Evolutionary conservation across 2,329 filamentous ascomycete genomes (phyloP), one percentile per base, ranked within the genome.

Genomic region (Nemania abortiva): DNA sequence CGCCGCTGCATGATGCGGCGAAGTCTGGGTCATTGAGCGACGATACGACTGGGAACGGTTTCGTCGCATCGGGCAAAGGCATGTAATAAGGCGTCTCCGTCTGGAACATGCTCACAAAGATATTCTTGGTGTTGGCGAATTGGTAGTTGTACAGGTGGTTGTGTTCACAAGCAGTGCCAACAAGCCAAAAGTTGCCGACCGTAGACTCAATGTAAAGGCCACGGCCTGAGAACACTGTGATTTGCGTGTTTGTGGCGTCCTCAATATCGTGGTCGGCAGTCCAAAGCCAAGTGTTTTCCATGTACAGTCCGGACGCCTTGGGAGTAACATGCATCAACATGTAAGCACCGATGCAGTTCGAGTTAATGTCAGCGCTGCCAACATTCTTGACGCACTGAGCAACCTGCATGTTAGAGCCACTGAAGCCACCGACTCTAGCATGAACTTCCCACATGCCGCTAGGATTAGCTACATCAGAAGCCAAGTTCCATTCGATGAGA

Each of bases 401-500:
- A 31, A 88, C 85, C 77, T 92, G 90, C 34, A 94, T 85, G 47
- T 90, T 81, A 4, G 91, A 92, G 47, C 91, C 91, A 3, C 87
- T 86, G 70, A 89, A 90, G 15, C 92, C 92, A 72, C 91, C 92
- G 57, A 95, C 86, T 74, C 92, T 89, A 76, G 91, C 87, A 80
- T 95, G 92, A 13, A 91, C 88, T 73, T 95, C 92, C 92, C 92
- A 95, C 78, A 91, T 85, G 15, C 87, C 89, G 3, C 82, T 82
- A 2, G 85, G 84, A 42, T 75, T 76, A 13, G 75, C 75, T 3
- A 80, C 74, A 45, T 64, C 50, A 18, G 84, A 84, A 58, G 84
- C 85, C 18, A 94, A 82, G 77, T 95, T 95, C 84, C 90, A 94
- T 76, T 95, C 86, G 66, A 94, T 88, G 6, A 94, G 81, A 7